phyloP scores from a whole-genome alignment of 495 filamentous ascomycete genomes.

The Tuber brumale region DNA sequence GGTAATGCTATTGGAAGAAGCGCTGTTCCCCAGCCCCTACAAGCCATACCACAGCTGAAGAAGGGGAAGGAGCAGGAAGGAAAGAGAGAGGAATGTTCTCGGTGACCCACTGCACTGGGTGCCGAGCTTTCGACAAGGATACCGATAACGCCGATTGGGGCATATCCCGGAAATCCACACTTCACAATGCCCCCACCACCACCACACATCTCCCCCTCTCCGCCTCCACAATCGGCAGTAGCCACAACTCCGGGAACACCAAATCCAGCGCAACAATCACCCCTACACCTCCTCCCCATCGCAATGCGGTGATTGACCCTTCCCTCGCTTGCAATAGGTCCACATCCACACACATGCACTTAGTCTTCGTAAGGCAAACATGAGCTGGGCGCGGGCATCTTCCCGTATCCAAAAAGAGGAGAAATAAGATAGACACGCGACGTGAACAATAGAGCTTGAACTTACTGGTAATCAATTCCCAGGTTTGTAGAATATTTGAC shows the following conservation, averaged over 20 bases:
- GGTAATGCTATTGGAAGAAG: neutral
- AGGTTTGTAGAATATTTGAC: neutral
- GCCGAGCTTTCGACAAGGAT: neutral
- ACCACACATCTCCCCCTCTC: neutral
- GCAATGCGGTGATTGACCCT: neutral
- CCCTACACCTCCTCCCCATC: neutral
- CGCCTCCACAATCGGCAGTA: neutral
- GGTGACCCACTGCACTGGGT: neutral
- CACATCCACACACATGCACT: neutral
- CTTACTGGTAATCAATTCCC: neutral
- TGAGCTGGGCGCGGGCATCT: neutral
- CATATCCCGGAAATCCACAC: constrained; percentile 1
- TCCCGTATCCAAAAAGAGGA: neutral
- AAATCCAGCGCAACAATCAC: neutral
- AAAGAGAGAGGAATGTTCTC: neutral
- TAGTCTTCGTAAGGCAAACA: neutral
- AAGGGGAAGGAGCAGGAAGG: neutral
- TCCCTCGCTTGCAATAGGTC: neutral
- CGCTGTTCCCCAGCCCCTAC: neutral
- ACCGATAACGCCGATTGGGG: neutral
- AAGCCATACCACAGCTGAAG: neutral
- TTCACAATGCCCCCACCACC: neutral
- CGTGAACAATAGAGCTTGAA: neutral
- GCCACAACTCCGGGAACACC: neutral
- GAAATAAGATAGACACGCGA: neutral